Evolutionary conservation across 164 flowering plant genomes (phyloP).

Genomic region (Chloranthus sessilifolius): DNA sequence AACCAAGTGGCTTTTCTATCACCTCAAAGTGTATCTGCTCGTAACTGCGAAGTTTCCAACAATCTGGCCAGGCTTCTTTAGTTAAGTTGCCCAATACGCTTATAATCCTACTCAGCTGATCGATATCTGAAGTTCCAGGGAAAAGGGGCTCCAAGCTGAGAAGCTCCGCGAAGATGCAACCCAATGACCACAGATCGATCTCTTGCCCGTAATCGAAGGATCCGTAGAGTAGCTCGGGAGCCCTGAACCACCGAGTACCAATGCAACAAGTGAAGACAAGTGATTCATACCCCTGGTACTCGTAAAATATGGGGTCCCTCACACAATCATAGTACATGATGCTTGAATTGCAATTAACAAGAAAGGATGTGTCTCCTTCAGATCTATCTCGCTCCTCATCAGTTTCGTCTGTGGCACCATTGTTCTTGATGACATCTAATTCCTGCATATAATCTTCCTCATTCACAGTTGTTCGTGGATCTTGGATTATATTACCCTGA

Average conservation of each 20-base stretch:
- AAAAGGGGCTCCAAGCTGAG: conserved; percentile 73
- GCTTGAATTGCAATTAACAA: conserved; percentile 66
- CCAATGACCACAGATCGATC: conserved; percentile 89
- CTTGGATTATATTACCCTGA: conserved; percentile 16
- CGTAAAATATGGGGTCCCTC: too few species aligned
- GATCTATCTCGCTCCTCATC: conserved; percentile 41
- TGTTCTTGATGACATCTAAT: conserved; percentile 29
- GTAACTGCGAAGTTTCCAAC: conserved; percentile 70
- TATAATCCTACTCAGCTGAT: conserved; percentile 72
- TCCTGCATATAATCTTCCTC: conserved; percentile 33
- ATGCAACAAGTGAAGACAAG: conserved; percentile 83
- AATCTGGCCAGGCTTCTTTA: conserved; percentile 70
- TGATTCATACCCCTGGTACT: conserved; percentile 26
- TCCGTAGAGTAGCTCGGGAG: conserved; percentile 90
- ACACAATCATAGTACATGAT: conserved; percentile 45
- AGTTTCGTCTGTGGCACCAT: conserved; percentile 26
- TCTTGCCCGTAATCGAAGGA: conserved; percentile 67
- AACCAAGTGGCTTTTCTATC: conserved; percentile 52
- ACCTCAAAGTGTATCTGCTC: conserved; percentile 57
- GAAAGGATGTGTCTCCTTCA: conserved; percentile 68
- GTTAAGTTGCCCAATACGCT: conserved; percentile 63
- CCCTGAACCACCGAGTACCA: conserved; percentile 93
- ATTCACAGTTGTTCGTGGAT: conserved; percentile 18
- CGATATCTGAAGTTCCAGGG: conserved; percentile 89
- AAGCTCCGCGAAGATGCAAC: conserved; percentile 91